Evolutionary conservation across 1,284 basidiomycete species (phyloP).

Genomic region (Neolentinus lepideus): DNA sequence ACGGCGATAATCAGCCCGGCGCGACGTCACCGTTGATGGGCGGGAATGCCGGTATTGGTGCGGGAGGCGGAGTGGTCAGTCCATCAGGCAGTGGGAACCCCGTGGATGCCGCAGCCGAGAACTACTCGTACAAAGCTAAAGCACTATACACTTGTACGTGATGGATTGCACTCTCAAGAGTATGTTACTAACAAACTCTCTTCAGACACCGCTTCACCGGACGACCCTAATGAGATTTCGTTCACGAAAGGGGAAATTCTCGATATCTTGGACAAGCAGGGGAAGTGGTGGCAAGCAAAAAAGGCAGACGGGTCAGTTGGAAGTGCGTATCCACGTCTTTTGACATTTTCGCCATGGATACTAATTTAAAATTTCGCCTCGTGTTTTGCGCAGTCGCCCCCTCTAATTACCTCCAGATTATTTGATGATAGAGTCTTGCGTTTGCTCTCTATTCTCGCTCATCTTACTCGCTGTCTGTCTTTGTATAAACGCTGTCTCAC

Average conservation of each 20-base stretch:
- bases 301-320: constrained; percentile 79
- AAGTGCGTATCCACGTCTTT: constrained; percentile 44
- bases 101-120: constrained; percentile 23
- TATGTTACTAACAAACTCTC: constrained; percentile 4
- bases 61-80: constrained; percentile 28
- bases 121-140: constrained; percentile 69
- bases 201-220: constrained; percentile 82
- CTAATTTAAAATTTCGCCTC: constrained; percentile 2
- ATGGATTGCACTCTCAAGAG: constrained; percentile 3
- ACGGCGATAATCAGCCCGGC: constrained; percentile 35
- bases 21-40: constrained; percentile 60
- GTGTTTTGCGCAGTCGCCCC: constrained; percentile 51
- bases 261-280: constrained; percentile 90
- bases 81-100: constrained; percentile 13
- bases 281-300: constrained; percentile 94
- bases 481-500: background rate
- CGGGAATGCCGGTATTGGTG: constrained; percentile 46
- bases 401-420: constrained; percentile 76
- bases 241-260: constrained; percentile 92
- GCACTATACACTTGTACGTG: constrained; percentile 83
- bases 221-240: constrained; percentile 95
- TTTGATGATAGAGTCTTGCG: constrained; percentile 27
- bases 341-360: background rate
- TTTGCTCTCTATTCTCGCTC: background rate
- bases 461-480: background rate